Evolutionary conservation across 768 basidiomycete genomes (phyloP), one percentile per base, ranked within the genome.

Genomic region (Xerocomellus intermedius): DNA sequence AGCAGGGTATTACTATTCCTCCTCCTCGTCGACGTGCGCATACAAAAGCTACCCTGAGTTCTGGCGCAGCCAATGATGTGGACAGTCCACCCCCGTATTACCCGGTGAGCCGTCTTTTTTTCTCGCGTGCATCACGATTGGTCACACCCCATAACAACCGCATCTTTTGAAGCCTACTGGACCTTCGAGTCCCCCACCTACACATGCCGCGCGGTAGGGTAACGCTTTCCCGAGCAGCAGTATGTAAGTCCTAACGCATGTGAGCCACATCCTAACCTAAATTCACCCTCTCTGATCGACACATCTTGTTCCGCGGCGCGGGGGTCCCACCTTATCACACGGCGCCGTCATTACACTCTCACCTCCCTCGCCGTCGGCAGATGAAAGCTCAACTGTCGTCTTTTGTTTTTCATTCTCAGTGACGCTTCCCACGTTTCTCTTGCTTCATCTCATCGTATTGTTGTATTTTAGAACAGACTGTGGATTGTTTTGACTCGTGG

Each of bases 71-170:
- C n/a, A 48, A 46, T 10, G 46, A 19, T 17, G n/a, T 22, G 37
- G 48, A 54, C 21, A 65, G 55, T 51, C 66, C 65, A 26, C 65
- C 65, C 2, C 65, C 66, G 1, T 67, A 67, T 41, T 63, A 49
- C 6, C 47, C 69, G n/a, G 68, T 69, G 46, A 64, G 68, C 32
- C 21, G 1, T 41, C 21, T 12, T 19, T 32, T 36, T 10, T n/a
- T 48, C 28, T 39, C 26, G 21, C 19, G 19, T 22, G 12, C 6
- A n/a, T 35, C 35, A 17, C 16, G 22, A 9, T 3, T 24, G 14
- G 8, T 32, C 36, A 32, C 45, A 42, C 36, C n/a, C 3, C 24
- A 38, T 28, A 9, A 30, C 5, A 19, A 43, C 33, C 28, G 22
- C 37, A 2, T 44, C 5, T 41, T 32, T 37, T 22, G 4, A 39